phyloP scores from a whole-genome alignment of 148 eudicot species.

The Pouteria glomerata region DNA sequence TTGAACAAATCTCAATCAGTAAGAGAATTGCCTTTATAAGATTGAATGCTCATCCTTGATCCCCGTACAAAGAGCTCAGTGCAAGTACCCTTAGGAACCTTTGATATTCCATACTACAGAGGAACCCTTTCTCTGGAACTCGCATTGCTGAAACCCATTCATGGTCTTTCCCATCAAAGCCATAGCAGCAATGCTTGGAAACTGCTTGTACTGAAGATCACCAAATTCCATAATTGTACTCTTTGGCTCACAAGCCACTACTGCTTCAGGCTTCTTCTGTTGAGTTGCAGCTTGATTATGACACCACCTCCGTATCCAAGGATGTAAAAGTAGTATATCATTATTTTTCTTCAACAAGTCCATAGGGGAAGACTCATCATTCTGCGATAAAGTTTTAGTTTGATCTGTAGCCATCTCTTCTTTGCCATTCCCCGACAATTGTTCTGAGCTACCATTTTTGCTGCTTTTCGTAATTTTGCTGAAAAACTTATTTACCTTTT shows the following conservation, averaged over 20 bases:
- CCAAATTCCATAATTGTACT: constrained; percentile 38
- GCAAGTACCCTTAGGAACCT: constrained; percentile 18
- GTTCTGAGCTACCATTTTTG: constrained; percentile 21
- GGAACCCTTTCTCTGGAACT: constrained; percentile 55
- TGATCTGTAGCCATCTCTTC: constrained; percentile 16
- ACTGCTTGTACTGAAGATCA: constrained; percentile 53
- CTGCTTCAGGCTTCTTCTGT: constrained; percentile 33
- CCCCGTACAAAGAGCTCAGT: not conserved
- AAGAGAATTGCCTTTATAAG: not conserved
- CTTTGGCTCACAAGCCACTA: constrained; percentile 57
- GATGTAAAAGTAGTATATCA: constrained; percentile 32
- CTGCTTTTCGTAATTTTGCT: constrained; percentile 20
- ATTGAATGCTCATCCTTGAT: not conserved
- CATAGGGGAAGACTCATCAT: constrained; percentile 17
- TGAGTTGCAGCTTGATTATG: constrained; percentile 14
- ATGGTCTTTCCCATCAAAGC: constrained; percentile 81
- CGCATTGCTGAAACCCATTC: constrained; percentile 53
- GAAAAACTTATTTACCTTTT: constrained; percentile 30
- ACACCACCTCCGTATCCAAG: constrained; percentile 89
- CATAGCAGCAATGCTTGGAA: constrained; percentile 83
- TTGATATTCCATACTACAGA: constrained; percentile 68
- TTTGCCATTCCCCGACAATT: constrained; percentile 15
- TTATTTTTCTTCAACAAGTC: constrained; percentile 16
- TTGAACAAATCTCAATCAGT: not conserved
- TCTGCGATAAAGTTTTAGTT: constrained; percentile 12